These are phyloP conservation scores for Dicorynia guianensis DNA, from an alignment of 306 rosid genomes.

Conservation along the genomic window DNA sequence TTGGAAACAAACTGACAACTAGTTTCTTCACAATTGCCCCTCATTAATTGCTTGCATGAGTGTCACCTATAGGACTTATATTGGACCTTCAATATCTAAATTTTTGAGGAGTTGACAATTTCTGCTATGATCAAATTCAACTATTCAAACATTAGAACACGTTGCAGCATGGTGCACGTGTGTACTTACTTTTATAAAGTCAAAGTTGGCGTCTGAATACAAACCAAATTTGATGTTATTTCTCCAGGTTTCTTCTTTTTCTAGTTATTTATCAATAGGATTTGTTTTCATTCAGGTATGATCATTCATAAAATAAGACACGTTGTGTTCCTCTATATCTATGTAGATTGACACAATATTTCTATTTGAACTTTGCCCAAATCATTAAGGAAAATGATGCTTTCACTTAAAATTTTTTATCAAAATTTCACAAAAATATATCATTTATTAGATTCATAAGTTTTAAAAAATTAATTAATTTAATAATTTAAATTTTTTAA, in stretches of 20 bases:
- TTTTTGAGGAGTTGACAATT: not conserved
- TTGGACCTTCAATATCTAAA: slow-evolving; percentile 20
- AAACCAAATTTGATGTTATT: not conserved
- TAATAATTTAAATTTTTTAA: too few species aligned
- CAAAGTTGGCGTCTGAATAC: not conserved
- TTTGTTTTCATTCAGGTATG: too few species aligned
- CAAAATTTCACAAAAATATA: too few species aligned
- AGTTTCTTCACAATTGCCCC: slow-evolving; percentile 6
- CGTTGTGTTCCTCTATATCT: not conserved
- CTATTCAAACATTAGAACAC: not conserved
- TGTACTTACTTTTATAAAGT: too few species aligned
- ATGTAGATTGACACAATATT: slow-evolving; percentile 19
- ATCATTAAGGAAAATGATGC: not conserved
- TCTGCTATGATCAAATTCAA: not conserved
- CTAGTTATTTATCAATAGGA: too few species aligned
- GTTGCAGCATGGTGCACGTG: not conserved
- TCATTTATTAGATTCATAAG: too few species aligned
- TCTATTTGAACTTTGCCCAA: not conserved
- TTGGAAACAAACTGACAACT: too few species aligned
- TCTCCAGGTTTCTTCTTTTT: not conserved
- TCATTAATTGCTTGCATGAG: slow-evolving; percentile 26
- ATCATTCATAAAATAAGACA: slow-evolving; percentile 6
- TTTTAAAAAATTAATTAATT: too few species aligned
- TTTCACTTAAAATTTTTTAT: too few species aligned
- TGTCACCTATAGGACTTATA: slow-evolving; percentile 9